phyloP scores from a whole-genome alignment of 2,329 filamentous ascomycete genomes.

The Hypoxylon sp. region DNA sequence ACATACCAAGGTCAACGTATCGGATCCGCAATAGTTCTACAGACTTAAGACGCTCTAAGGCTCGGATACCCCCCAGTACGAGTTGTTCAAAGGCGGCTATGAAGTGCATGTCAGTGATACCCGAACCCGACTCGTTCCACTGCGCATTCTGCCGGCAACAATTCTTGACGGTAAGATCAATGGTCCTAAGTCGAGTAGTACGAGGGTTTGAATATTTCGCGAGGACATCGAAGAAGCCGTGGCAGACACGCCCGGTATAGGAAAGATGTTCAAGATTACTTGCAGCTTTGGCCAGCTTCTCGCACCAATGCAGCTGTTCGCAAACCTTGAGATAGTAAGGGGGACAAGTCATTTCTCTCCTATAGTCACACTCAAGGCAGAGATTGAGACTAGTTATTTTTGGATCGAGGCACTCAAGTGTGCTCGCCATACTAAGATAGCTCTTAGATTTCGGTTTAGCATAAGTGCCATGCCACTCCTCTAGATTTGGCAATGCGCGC shows the following conservation, averaged over 20 bases:
- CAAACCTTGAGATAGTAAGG: conserved; percentile 73
- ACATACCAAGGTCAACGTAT: conserved; percentile 78
- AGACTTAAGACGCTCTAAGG: conserved; percentile 71
- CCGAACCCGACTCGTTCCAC: conserved; percentile 76
- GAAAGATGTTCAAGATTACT: conserved; percentile 76
- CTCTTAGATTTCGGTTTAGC: conserved; percentile 82
- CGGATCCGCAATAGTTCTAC: conserved; percentile 78
- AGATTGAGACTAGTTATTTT: conserved; percentile 75
- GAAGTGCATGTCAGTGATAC: conserved; percentile 80
- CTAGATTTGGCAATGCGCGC: conserved; percentile 75
- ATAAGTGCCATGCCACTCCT: conserved; percentile 74
- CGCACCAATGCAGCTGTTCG: conserved; percentile 75
- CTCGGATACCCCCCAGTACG: conserved; percentile 74
- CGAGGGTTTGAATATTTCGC: conserved; percentile 65
- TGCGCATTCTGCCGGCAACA: conserved; percentile 72
- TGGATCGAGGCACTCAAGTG: conserved; percentile 70
- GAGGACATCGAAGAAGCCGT: conserved; percentile 75
- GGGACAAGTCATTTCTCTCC: conserved; percentile 73
- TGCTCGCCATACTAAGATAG: conserved; percentile 77
- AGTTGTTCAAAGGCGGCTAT: conserved; percentile 79
- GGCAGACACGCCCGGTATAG: conserved; percentile 81
- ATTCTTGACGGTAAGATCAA: conserved; percentile 82
- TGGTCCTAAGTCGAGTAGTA: conserved; percentile 70
- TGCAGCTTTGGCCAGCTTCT: conserved; percentile 71
- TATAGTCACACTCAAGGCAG: conserved; percentile 80